phyloP scores from a whole-genome alignment of 805 yeast species.

The Pichia sporocuriosa region DNA sequence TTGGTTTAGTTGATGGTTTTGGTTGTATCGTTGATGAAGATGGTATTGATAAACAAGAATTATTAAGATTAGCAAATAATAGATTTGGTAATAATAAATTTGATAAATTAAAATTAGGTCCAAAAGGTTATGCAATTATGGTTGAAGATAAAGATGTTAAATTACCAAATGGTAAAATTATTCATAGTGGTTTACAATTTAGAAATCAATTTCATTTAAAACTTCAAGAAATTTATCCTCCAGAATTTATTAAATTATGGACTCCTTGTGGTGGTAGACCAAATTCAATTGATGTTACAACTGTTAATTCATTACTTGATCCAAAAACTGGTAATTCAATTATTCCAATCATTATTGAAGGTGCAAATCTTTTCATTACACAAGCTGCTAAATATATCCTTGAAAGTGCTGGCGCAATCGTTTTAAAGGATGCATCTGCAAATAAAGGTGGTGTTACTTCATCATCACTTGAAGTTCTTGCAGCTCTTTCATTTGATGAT shows the following conservation, averaged over 20 bases:
- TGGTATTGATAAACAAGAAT: constrained; percentile 78
- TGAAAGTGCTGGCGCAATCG: constrained; percentile 79
- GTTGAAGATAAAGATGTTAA: constrained; percentile 77
- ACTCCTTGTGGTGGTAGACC: constrained; percentile 99
- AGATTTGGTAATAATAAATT: constrained; percentile 70
- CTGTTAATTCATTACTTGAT: constrained; percentile 66
- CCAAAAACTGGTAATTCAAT: constrained; percentile 66
- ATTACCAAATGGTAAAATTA: constrained; percentile 69
- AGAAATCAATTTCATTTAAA: constrained; percentile 86
- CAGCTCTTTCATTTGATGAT: constrained; percentile 88
- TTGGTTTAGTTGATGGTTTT: constrained; percentile 89
- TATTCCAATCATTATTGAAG: constrained; percentile 90
- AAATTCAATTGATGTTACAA: constrained; percentile 84
- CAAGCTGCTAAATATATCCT: constrained; percentile 85
- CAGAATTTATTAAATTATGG: constrained; percentile 65
- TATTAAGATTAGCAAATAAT: constrained; percentile 66
- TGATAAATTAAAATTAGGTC: constrained; percentile 59
- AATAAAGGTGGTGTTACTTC: constrained; percentile 99
- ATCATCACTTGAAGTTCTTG: constrained; percentile 89
- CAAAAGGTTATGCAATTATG: constrained; percentile 72
- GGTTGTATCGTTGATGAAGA: constrained; percentile 91
- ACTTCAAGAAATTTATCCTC: constrained; percentile 52
- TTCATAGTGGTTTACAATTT: constrained; percentile 81
- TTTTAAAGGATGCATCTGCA: constrained; percentile 94
- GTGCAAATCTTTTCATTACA: constrained; percentile 93